These are phyloP conservation scores for Stephanodiscus triporus DNA, from an alignment of 108 stramenopile genomes.

Conservation along the genomic window DNA sequence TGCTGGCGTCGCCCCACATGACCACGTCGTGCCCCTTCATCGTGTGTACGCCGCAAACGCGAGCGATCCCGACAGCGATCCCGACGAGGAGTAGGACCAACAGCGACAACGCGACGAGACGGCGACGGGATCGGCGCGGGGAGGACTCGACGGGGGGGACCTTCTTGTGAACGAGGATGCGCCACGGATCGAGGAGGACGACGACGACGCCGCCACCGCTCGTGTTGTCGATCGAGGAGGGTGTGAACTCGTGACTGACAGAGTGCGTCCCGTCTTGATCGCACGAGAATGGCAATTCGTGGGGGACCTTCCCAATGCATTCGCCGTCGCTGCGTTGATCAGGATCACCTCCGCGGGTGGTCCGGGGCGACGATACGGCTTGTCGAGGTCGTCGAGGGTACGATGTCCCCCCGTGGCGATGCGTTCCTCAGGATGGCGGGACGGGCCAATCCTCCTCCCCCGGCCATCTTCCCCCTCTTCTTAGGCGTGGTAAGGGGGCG, in stretches of 20 bases:
- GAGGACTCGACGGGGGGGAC: background rate
- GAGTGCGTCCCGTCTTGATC: too few relatives aligned
- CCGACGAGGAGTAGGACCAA: background rate
- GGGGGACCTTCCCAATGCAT: too few relatives aligned
- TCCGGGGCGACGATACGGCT: background rate
- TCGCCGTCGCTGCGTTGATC: too few relatives aligned
- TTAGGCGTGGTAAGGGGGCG: too few relatives aligned
- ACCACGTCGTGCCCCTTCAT: background rate
- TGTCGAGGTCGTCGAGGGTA: background rate
- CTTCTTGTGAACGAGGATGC: background rate
- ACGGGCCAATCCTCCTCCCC: background rate
- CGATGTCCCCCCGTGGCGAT: background rate
- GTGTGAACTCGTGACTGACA: too few relatives aligned
- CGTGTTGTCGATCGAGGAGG: too few relatives aligned
- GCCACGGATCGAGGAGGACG: too few relatives aligned
- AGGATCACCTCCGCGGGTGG: background rate
- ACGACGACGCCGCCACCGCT: too few relatives aligned
- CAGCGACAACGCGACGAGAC: background rate
- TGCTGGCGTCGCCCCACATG: background rate
- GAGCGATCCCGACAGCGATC: background rate
- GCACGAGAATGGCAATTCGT: too few relatives aligned
- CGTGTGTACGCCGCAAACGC: background rate
- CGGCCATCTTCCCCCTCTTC: too few relatives aligned
- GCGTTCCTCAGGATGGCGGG: background rate
- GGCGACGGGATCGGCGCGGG: background rate